Base-by-base conservation (phyloP, 164 flowering plant species). In the Platanus orientalis region DNA sequence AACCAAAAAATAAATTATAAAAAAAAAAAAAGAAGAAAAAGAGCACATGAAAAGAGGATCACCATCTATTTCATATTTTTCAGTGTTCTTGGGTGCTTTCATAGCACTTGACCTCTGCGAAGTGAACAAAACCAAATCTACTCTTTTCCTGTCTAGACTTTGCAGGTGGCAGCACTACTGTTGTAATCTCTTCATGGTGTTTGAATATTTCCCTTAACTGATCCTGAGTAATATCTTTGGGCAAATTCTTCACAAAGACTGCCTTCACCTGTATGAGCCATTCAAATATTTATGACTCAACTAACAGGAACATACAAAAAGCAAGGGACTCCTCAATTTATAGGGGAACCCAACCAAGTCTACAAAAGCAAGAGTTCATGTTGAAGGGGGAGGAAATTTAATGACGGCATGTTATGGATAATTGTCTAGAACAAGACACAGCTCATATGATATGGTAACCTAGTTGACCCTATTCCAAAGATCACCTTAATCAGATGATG, bases 101-200 rank as follows among this genome's bases (percentile, higher is more conserved):
- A 92, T 75, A 26, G 95, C 88, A 75, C 86, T 78, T 30, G 90
- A 79, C 86, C 55, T 92, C 90, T 7, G 80, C 77, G 76, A 86
- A 92, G 71, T 92, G 94, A 36, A 92, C 86, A 84, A 89, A 92
- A 52, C 92, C 97, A 73, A 80, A 75, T 71, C 91, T 81, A 62
- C 78, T 87, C 42, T 75, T 81, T 58, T 85, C 92, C 44, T 83
- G 80, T 50, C 97, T 96, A 54, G 83, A 61, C 58, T 87, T 92
- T n/a, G 92, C 87, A 51, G 92, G 84, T 7, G 97, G 97, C 47
- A 89, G 70, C 67, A 86, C 96, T 24, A 92, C 83, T 69, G 83
- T 92, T 21, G 89, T 82, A 58, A 89, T 82, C 65, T 85, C n/a
- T n/a, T n/a, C n/a, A n/a, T n/a, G n/a, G n/a, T n/a, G n/a, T n/a